phyloP scores from a whole-genome alignment of 106 monocot species.

The Agapanthus africanus region DNA sequence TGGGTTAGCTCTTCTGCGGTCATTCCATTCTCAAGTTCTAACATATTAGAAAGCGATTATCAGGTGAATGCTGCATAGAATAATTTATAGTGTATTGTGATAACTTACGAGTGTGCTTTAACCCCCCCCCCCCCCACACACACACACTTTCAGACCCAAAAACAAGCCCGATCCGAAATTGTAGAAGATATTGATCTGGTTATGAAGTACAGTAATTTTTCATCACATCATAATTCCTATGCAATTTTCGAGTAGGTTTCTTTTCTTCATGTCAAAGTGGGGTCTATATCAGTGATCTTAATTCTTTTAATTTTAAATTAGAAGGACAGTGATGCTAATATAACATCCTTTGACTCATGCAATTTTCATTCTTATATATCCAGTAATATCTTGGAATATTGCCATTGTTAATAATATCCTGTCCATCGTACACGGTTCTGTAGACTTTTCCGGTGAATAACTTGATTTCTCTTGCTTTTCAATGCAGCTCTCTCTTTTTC shows the following conservation, averaged over 20 bases:
- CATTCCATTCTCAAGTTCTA: slow-evolving; percentile 23
- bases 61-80: slow-evolving; percentile 34
- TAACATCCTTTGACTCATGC: too few relatives aligned
- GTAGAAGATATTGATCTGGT: neutral
- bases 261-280: neutral
- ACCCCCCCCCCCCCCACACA: too few relatives aligned
- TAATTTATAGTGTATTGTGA: neutral
- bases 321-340: too few relatives aligned
- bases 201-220: neutral
- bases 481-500: too few relatives aligned
- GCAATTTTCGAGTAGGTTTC: neutral
- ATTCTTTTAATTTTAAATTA: too few relatives aligned
- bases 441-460: too few relatives aligned
- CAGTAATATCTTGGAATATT: too few relatives aligned
- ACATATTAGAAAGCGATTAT: slow-evolving; percentile 13
- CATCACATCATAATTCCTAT: neutral
- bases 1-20: slow-evolving; percentile 38
- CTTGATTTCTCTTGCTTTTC: too few relatives aligned
- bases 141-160: neutral
- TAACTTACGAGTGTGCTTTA: neutral
- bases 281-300: neutral
- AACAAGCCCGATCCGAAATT: neutral
- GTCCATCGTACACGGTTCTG: too few relatives aligned
- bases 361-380: too few relatives aligned
- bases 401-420: too few relatives aligned